phyloP scores from a whole-genome alignment of 2,329 filamentous ascomycete species.

The Pseudocercospora crystallina region DNA sequence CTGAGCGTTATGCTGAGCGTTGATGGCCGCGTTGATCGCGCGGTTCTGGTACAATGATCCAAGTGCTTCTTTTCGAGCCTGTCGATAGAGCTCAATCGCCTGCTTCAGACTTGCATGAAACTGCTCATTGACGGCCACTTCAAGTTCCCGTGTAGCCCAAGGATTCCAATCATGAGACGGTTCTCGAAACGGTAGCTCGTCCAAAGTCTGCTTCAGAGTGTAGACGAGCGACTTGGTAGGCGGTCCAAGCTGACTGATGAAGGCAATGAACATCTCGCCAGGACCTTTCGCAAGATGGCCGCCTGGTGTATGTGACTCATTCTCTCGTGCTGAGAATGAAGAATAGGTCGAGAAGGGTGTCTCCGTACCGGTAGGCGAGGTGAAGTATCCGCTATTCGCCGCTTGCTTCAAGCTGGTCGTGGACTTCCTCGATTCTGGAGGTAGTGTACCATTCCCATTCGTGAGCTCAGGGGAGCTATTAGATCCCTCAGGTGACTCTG shows the following conservation, averaged over 20 bases:
- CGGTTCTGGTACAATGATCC: constrained; percentile 78
- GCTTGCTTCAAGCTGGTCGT: neutral
- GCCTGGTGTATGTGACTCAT: constrained; percentile 4
- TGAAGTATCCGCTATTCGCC: constrained; percentile 18
- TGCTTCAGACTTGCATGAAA: constrained; percentile 78
- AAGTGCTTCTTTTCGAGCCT: constrained; percentile 73
- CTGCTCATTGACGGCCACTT: constrained; percentile 73
- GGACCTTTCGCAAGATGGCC: constrained; percentile 39
- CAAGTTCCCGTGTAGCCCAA: constrained; percentile 51
- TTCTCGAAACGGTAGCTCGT: constrained; percentile 72
- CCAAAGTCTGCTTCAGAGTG: constrained; percentile 83
- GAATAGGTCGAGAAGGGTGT: constrained; percentile 18
- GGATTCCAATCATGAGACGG: constrained; percentile 18
- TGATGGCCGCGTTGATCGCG: constrained; percentile 57
- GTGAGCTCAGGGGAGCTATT: constrained; percentile 2
- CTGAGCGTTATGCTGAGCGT: constrained; percentile 61
- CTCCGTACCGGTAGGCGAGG: constrained; percentile 15
- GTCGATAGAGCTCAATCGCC: constrained; percentile 76
- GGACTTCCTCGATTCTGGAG: neutral
- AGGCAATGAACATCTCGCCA: constrained; percentile 85
- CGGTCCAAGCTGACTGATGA: constrained; percentile 84
- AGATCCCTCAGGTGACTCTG: constrained; percentile 38
- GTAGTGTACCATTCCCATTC: constrained; percentile 9
- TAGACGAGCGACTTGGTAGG: constrained; percentile 96
- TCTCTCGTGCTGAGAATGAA: constrained; percentile 11